Base-by-base conservation (phyloP, 2,329 filamentous ascomycete genomes). In the Fusarium tupiense region DNA sequence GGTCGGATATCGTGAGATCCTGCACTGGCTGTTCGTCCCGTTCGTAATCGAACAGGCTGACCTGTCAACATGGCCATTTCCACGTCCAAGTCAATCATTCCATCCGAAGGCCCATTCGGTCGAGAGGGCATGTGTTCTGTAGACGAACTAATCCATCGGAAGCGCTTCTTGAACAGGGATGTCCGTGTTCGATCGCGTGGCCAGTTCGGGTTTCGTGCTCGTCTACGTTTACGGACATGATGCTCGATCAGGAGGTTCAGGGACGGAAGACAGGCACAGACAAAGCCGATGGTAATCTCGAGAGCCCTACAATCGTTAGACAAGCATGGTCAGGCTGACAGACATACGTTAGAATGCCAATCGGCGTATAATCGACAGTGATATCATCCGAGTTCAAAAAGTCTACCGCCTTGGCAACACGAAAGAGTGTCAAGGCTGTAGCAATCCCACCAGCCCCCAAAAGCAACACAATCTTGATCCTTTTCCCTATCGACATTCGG, bases 1-100 rank as follows among this genome's bases (percentile, higher is more conserved):
- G 73, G 73, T 7, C 67, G 63, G 37, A 61, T 44, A 16, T n/a
- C n/a, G 4, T 62, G 7, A 8, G 74, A 70, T 17, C 58, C 73
- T 2, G 24, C 16, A 12, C 71, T 72, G 1, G 38, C 56, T 7
- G 37, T 24, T 52, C 57, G 37, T 20, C 38, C 61, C n/a, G 62
- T 49, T 16, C 40, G 38, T 31, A 75, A 19, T 1, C 54, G 53
- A 11, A 76, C 53, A 33, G 74, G 58, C 4, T 76, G 71, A 0
- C 74, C 74, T 5, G 73, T 73, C 29, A 76, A 65, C 74, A 76
- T 76, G 58, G 73, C 73, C 50, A 76, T 44, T 52, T 76, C 74
- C 14, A 75, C 74, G 16, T 76, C 71, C 24, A 76, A 46, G 10
- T 76, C 69, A 22, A 71, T 75, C 69, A 63, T 71, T 19, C 62